These are phyloP conservation scores for Sphaerobolus stellatus DNA, from an alignment of 1,284 basidiomycete species.

Conservation along the genomic window DNA sequence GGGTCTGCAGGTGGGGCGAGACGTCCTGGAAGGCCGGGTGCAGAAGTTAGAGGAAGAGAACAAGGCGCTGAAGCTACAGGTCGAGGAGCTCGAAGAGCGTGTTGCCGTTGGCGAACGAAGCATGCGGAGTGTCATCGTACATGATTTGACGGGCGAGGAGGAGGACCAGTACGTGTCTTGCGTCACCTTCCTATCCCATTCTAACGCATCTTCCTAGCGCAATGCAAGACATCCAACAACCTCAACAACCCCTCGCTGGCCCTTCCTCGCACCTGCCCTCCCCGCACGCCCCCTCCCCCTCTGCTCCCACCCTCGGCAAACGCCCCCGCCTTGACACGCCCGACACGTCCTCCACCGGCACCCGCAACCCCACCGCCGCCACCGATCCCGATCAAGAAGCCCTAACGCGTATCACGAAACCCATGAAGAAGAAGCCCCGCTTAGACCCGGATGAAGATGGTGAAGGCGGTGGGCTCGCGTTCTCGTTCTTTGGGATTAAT, in stretches of 20 bases:
- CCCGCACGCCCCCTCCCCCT: too few species aligned
- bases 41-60: neutral
- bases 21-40: neutral
- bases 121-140: too few species aligned
- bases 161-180: too few species aligned
- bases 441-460: neutral
- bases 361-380: neutral
- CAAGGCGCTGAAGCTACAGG: neutral
- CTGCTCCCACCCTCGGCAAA: conserved; percentile 3
- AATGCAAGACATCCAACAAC: too few species aligned
- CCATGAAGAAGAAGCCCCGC: neutral
- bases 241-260: too few species aligned
- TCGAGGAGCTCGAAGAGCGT: neutral
- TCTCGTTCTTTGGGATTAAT: neutral
- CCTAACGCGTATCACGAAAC: neutral
- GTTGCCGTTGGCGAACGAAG: too few species aligned
- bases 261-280: too few species aligned
- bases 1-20: neutral
- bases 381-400: neutral
- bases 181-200: too few species aligned
- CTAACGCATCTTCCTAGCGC: too few species aligned
- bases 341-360: neutral
- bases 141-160: too few species aligned
- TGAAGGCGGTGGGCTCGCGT: neutral
- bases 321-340: conserved; percentile 8